Conservation (phyloP, 805 yeast species). For the Schwanniomyces vanrijiae region DNA sequence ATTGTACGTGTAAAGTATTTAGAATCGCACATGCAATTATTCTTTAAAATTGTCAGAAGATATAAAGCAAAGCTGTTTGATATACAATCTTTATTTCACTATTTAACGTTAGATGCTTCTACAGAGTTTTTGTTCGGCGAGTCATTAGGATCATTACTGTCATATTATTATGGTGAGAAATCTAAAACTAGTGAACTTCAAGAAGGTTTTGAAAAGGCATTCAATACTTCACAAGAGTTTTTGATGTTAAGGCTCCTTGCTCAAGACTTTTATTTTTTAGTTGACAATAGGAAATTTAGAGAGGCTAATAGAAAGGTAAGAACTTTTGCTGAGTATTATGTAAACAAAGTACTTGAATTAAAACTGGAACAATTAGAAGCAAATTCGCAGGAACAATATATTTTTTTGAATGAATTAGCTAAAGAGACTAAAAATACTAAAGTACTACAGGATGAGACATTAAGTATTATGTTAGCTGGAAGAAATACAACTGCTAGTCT, state of each 20-base stretch:
- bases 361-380: slow-evolving; percentile 29
- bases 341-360: slow-evolving; percentile 33
- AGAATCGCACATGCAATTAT: slow-evolving; percentile 29
- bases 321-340: slow-evolving; percentile 42
- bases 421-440: slow-evolving; percentile 48
- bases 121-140: slow-evolving; percentile 45
- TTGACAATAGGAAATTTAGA: slow-evolving; percentile 28
- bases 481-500: slow-evolving; percentile 57
- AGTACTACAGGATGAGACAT: slow-evolving; percentile 50
- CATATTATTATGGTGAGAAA: not conserved
- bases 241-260: slow-evolving; percentile 36
- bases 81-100: slow-evolving; percentile 31
- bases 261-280: slow-evolving; percentile 25
- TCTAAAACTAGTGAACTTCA: slow-evolving; percentile 26
- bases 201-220: slow-evolving; percentile 33
- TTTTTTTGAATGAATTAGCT: slow-evolving; percentile 48
- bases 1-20: slow-evolving; percentile 33
- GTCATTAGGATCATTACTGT: slow-evolving; percentile 25
- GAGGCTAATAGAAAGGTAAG: slow-evolving; percentile 27
- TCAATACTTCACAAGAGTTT: slow-evolving; percentile 31
- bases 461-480: slow-evolving; percentile 53
- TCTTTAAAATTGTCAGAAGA: slow-evolving; percentile 23
- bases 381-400: slow-evolving; percentile 37
- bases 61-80: slow-evolving; percentile 26
- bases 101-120: slow-evolving; percentile 39